These are phyloP conservation scores for Fusarium oxysporum DNA, from an alignment of 2,329 filamentous ascomycete species.

Conservation along the genomic window DNA sequence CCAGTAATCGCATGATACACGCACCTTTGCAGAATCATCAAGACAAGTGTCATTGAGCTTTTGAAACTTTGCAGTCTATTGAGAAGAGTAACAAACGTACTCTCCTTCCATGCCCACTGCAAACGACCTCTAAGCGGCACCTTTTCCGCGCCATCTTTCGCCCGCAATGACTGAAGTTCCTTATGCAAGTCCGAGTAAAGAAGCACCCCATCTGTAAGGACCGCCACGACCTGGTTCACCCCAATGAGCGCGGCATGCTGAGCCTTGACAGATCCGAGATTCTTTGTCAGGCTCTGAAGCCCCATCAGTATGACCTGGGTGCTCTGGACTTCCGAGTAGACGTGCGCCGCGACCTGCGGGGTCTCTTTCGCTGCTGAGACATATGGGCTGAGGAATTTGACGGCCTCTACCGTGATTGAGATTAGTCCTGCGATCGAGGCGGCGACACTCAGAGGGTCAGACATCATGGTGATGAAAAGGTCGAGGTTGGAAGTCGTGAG, in stretches of 20 bases:
- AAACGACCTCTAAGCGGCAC: neutral
- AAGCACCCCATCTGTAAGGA: constrained; percentile 10
- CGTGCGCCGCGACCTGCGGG: constrained; percentile 11
- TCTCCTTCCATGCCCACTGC: constrained; percentile 5
- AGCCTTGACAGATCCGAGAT: rapidly evolving
- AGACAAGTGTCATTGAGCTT: constrained; percentile 8
- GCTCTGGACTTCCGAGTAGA: constrained; percentile 23
- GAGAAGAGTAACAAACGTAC: neutral
- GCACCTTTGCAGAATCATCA: constrained; percentile 7
- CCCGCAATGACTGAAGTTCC: neutral
- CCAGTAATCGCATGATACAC: rapidly evolving
- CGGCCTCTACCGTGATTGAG: neutral
- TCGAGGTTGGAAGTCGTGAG: neutral
- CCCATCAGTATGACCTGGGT: constrained; percentile 8
- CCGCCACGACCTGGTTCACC: neutral
- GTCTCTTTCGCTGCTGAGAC: constrained; percentile 25
- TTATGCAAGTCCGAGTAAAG: constrained; percentile 25
- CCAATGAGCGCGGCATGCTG: neutral
- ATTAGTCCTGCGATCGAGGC: constrained; percentile 24
- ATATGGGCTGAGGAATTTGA: constrained; percentile 15
- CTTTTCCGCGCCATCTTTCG: rapidly evolving
- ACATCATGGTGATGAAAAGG: rapidly evolving
- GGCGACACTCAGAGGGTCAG: constrained; percentile 17
- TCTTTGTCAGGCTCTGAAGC: neutral
- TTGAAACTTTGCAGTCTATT: neutral